Evolutionary conservation across 768 basidiomycete genomes (phyloP).

Genomic region (Coprinopsis marcescibilis): DNA sequence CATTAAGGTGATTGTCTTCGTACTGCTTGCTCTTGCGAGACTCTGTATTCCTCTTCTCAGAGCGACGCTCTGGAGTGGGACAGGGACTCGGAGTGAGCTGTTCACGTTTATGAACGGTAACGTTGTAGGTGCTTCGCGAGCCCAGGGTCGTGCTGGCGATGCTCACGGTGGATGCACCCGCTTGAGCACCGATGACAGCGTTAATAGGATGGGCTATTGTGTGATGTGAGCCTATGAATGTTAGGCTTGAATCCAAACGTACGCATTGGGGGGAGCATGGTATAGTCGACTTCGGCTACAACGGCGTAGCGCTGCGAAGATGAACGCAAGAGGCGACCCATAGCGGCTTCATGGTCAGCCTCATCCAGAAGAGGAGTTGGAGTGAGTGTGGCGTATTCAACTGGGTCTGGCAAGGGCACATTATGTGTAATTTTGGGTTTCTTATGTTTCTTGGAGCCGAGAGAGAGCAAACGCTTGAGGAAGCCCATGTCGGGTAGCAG

Average conservation of each 20-base stretch:
- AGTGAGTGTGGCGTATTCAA: constrained; percentile 17
- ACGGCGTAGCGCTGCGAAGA: constrained; percentile 63
- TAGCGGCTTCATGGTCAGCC: constrained; percentile 46
- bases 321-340: constrained; percentile 58
- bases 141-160: constrained; percentile 45
- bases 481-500: constrained; percentile 49
- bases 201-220: constrained; percentile 63
- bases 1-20: constrained; percentile 32
- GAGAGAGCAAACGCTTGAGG: constrained; percentile 63
- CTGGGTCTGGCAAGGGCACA: constrained; percentile 18
- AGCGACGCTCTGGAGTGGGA: background rate
- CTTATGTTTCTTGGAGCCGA: constrained; percentile 50
- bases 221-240: constrained; percentile 7
- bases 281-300: constrained; percentile 50
- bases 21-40: constrained; percentile 6
- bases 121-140: constrained; percentile 54
- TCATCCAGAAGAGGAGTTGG: constrained; percentile 24
- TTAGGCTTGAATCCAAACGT: constrained; percentile 24
- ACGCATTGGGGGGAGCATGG: constrained; percentile 66
- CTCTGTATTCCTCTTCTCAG: background rate
- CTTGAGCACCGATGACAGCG: constrained; percentile 30
- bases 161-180: constrained; percentile 47
- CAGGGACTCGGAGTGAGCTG: background rate
- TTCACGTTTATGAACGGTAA: constrained; percentile 51
- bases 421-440: constrained; percentile 23